Evolutionary conservation across 441 rosid genomes (phyloP), one percentile per base, ranked within the genome.

Genomic region (Populus tomentosa): DNA sequence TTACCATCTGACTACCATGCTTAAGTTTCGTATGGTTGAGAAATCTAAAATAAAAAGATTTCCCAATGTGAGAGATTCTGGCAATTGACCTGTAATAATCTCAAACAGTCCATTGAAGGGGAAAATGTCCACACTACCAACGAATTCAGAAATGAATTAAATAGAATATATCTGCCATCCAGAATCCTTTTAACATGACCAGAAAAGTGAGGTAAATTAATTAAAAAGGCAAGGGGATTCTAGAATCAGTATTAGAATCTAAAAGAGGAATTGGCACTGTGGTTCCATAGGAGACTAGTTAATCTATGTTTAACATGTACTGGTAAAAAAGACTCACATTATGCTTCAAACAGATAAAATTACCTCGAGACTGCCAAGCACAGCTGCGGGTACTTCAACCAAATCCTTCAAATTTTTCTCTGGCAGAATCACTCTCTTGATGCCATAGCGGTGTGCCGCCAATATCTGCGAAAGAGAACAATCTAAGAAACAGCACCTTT

Each of bases 401-500:
- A 96, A 86, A 87, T 94, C 98, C 89, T 96, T 96, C 69, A 91
- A 46, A 83, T 96, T 96, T 86, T 98, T 90, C 86, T 90, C 97
- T 0, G 99, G 98, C 71, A 96, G 86, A 81, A 96, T 96, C 74
- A 96, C 96, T 87, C 99, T 90, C 84, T 89, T 92, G 73, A 96
- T 90, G 42, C 99, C 99, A 73, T 78, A 79, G 2, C 98, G 93
- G 69, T 96, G 99, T 40, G 99, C 99, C 18, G 99, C 99, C 87
- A 96, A 81, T 86, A 96, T 85, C 99, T 96, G 89, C 80, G 61
- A 73, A 46, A 71, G 50, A 69, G 23, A 73, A 56, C 42, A 67
- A 33, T n/a, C 46, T 16, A 3, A 56, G 67, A 75, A 67, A 63
- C 64, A 16, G 20, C 33, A 42, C 26, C 13, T 28, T 16, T 61